phyloP scores from a whole-genome alignment of 2,329 filamentous ascomycete species.

The Stemphylium vesicarium region DNA sequence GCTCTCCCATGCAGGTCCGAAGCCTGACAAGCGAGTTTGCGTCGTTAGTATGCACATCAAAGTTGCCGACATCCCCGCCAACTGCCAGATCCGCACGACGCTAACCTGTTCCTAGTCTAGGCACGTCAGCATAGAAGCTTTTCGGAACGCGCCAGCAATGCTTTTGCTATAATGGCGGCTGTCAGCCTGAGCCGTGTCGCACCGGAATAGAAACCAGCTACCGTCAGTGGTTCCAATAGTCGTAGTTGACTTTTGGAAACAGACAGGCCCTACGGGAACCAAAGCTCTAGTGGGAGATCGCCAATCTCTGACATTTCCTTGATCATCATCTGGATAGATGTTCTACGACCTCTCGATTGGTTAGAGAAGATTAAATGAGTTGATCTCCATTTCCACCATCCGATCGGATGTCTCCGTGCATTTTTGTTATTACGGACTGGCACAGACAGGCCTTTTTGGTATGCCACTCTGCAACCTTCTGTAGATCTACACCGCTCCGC shows the following conservation, averaged over 20 bases:
- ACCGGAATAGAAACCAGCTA: not conserved
- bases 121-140: not conserved
- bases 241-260: not conserved
- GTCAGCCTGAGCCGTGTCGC: not conserved
- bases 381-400: not conserved
- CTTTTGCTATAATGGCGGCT: not conserved
- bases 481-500: not conserved
- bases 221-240: not conserved
- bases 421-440: not conserved
- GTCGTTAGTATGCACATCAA: slow-evolving; percentile 2
- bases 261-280: not conserved
- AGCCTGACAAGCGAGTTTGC: not conserved
- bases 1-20: slow-evolving; percentile 13
- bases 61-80: slow-evolving; percentile 10
- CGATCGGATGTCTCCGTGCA: not conserved
- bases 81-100: not conserved
- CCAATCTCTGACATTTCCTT: not conserved
- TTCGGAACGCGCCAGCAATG: not conserved
- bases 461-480: not conserved
- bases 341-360: not conserved
- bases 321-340: not conserved
- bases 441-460: not conserved
- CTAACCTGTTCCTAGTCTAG: slow-evolving; percentile 14
- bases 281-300: not conserved
- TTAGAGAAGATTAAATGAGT: not conserved